These are phyloP conservation scores for Oryza punctata DNA, from an alignment of 176 grass and related monocot species.

Conservation along the genomic window DNA sequence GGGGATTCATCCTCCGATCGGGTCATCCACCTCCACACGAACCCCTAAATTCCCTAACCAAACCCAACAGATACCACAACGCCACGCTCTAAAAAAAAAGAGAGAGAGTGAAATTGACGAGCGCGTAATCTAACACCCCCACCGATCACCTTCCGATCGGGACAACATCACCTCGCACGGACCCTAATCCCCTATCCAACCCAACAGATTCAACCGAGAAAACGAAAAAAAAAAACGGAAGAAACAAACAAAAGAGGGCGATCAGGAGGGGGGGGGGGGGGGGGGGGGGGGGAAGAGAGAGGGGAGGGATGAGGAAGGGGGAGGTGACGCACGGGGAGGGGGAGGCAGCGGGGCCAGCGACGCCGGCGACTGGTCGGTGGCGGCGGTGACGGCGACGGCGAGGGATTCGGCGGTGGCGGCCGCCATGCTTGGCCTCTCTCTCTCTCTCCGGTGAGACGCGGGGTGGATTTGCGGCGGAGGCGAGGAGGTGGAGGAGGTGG, in stretches of 20 bases:
- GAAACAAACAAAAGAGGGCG: not conserved
- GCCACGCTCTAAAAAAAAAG: no score
- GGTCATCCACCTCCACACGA: no score
- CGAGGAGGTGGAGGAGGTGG: not conserved
- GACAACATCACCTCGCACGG: no score
- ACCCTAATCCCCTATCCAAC: no score
- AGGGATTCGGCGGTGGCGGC: not conserved
- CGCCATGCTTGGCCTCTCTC: slow-evolving; percentile 19
- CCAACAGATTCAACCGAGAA: no score
- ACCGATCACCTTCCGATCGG: no score
- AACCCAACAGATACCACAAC: no score
- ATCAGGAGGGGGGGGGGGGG: not conserved
- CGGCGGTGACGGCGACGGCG: not conserved
- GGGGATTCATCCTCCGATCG: no score
- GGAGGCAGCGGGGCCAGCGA: not conserved
- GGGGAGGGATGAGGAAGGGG: no score
- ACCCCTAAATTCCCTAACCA: no score
- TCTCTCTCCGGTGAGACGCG: not conserved
- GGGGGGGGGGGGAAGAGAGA: not conserved
- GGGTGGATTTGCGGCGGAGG: not conserved
- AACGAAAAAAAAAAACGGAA: not conserved
- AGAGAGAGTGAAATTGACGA: no score
- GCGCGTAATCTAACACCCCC: no score
- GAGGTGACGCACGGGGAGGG: slow-evolving; percentile 2
- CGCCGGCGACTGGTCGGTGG: not conserved